Evolutionary conservation across 148 eudicot genomes (phyloP).

Genomic region (Silene uniflora): DNA sequence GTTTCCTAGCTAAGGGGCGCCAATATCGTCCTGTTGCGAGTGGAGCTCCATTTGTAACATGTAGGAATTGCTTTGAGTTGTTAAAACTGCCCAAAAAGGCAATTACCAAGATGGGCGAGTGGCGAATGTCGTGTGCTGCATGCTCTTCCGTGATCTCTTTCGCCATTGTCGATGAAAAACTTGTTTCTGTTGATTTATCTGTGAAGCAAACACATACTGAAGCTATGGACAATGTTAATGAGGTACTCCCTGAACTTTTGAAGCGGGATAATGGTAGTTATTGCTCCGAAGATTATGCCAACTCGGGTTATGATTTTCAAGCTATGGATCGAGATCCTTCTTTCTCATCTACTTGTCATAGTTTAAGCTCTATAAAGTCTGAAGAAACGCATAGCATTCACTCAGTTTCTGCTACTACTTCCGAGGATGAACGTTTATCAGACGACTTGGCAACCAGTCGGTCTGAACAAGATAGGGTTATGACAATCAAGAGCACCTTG

Average conservation of each 20-base stretch:
- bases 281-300: conserved; percentile 78
- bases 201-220: conserved; percentile 29
- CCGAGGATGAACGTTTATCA: conserved; percentile 53
- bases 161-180: conserved; percentile 47
- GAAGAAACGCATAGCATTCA: conserved; percentile 42
- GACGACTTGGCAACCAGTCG: conserved; percentile 33
- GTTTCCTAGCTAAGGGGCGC: conserved; percentile 38
- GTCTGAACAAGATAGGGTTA: conserved; percentile 44
- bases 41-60: conserved; percentile 80
- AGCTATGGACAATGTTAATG: conserved; percentile 30
- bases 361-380: conserved; percentile 44
- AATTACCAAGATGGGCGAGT: conserved; percentile 36
- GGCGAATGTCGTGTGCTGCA: conserved; percentile 71
- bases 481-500: conserved; percentile 29
- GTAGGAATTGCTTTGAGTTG: conserved; percentile 75
- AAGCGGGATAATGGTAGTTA: conserved; percentile 46
- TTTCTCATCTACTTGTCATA: conserved; percentile 37
- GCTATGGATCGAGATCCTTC: conserved; percentile 56
- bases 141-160: conserved; percentile 61
- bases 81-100: conserved; percentile 61
- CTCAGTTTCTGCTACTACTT: conserved; percentile 47
- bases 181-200: conserved; percentile 42
- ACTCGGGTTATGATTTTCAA: conserved; percentile 69
- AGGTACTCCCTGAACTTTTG: conserved; percentile 23
- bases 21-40: conserved; percentile 63